phyloP scores from a whole-genome alignment of 306 rosid genomes.

The Erythrophleum fordii region DNA sequence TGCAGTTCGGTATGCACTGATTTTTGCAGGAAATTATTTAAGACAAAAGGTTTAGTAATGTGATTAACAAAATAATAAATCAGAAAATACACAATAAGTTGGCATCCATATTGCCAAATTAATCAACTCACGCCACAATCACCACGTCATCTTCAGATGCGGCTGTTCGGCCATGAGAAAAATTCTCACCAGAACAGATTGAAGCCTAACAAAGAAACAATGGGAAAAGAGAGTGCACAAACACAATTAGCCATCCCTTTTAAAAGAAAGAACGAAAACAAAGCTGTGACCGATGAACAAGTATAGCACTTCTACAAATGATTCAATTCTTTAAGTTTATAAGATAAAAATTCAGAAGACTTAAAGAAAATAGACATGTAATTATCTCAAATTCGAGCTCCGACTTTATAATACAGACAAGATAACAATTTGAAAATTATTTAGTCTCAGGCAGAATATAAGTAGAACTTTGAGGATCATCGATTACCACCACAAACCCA shows the following conservation, averaged over 20 bases:
- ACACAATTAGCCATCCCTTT: neutral
- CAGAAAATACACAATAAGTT: neutral
- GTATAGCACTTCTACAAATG: neutral
- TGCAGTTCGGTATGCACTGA: conserved; percentile 82
- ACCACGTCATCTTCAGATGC: conserved; percentile 82
- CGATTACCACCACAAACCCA: neutral
- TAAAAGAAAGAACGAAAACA: conserved; percentile 9
- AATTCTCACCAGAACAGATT: conserved; percentile 59
- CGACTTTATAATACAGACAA: neutral
- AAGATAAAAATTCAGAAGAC: neutral
- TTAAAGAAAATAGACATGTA: neutral
- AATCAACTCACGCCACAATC: conserved; percentile 78
- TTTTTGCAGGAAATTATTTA: conserved; percentile 25
- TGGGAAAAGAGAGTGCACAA: neutral
- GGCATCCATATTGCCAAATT: conserved; percentile 6
- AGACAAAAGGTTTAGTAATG: neutral
- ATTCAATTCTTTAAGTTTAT: neutral
- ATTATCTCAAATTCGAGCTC: neutral
- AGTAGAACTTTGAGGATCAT: neutral
- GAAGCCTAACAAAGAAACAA: conserved; percentile 60
- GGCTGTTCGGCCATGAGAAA: conserved; percentile 47
- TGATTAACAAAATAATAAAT: conserved; percentile 2
- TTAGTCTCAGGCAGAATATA: neutral
- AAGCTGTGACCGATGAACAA: neutral
- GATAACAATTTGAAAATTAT: neutral